phyloP scores from a whole-genome alignment of 257 asterid genomes.

The Parsonsia alboflavescens region DNA sequence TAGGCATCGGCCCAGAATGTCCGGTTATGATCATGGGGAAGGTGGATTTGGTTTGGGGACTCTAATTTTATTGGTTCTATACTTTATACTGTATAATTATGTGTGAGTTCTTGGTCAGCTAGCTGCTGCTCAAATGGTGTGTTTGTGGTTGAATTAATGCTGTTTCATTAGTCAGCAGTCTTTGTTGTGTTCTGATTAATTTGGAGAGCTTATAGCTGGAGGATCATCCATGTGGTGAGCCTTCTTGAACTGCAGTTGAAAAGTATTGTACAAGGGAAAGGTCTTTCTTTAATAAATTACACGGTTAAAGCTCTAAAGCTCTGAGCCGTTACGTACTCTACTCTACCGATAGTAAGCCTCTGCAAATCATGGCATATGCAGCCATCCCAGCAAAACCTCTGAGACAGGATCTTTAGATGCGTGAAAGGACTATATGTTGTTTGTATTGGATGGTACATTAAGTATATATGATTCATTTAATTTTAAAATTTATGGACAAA shows the following conservation, averaged over 20 bases:
- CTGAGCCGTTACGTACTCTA: slow-evolving; percentile 13
- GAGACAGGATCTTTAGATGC: too few relatives aligned
- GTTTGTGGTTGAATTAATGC: neutral
- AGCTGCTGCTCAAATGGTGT: neutral
- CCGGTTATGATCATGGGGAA: slow-evolving; percentile 9
- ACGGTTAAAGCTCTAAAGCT: slow-evolving; percentile 5
- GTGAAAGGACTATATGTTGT: too few relatives aligned
- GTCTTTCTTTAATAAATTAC: slow-evolving; percentile 2
- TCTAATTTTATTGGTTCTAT: slow-evolving; percentile 16
- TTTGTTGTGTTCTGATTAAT: neutral
- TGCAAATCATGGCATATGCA: neutral
- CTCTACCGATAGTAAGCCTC: slow-evolving; percentile 8
- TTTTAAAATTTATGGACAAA: too few relatives aligned
- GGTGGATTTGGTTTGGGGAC: slow-evolving; percentile 26
- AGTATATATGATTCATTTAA: too few relatives aligned
- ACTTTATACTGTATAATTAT: slow-evolving; percentile 12
- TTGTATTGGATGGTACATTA: too few relatives aligned
- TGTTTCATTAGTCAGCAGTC: too few relatives aligned
- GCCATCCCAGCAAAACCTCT: slow-evolving; percentile 13
- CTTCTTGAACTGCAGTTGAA: neutral
- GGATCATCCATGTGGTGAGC: neutral
- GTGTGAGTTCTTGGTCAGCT: neutral
- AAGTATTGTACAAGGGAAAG: slow-evolving; percentile 6
- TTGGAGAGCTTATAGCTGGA: neutral
- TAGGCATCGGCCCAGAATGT: slow-evolving; percentile 1